Percentiles rank a stretch among this genome's conserved stretches.
Conservation (phyloP, 2,329 filamentous ascomycete species). For the Colletotrichum endophyticum region DNA sequence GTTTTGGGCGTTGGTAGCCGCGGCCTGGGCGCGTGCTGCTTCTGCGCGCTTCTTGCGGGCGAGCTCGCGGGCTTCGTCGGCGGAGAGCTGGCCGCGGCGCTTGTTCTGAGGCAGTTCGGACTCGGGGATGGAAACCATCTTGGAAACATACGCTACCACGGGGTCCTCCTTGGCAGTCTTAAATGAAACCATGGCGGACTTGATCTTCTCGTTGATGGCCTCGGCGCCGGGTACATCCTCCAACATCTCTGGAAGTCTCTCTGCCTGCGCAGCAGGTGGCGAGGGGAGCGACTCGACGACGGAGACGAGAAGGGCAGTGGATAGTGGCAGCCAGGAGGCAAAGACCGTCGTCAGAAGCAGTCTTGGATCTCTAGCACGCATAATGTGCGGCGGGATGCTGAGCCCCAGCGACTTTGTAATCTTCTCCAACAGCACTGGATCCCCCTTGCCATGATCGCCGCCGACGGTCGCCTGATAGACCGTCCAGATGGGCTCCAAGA, state of each 20-base stretch:
- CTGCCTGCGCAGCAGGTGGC: conserved; percentile 78
- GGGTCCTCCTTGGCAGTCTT: conserved; percentile 74
- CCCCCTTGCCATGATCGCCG: conserved; percentile 81
- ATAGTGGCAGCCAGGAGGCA: conserved; percentile 87
- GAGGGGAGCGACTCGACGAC: conserved; percentile 93
- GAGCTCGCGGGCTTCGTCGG: conserved; percentile 88
- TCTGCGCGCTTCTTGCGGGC: conserved; percentile 89
- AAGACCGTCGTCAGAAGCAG: conserved; percentile 88
- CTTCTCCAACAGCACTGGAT: conserved; percentile 84
- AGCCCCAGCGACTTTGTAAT: conserved; percentile 92
- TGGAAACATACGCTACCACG: conserved; percentile 93
- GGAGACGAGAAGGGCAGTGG: conserved; percentile 89
- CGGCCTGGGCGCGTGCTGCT: conserved; percentile 78
- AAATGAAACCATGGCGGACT: conserved; percentile 83
- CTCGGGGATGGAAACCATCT: conserved; percentile 95
- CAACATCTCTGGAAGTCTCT: conserved; percentile 80
- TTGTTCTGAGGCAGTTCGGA: conserved; percentile 92
- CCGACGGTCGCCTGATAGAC: conserved; percentile 91
- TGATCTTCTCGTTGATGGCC: conserved; percentile 71
- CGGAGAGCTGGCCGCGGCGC: conserved; percentile 76
- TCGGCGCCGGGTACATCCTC: conserved; percentile 78
- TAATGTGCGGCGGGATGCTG: conserved; percentile 81
- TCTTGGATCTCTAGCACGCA: conserved; percentile 82
- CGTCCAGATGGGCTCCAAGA: conserved; percentile 95
- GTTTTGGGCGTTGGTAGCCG: conserved; percentile 46